Percentiles rank a stretch among this genome's conserved stretches.
Evolutionary conservation across 83 land plant species (phyloP).

Genomic region (Thuja plicata): DNA sequence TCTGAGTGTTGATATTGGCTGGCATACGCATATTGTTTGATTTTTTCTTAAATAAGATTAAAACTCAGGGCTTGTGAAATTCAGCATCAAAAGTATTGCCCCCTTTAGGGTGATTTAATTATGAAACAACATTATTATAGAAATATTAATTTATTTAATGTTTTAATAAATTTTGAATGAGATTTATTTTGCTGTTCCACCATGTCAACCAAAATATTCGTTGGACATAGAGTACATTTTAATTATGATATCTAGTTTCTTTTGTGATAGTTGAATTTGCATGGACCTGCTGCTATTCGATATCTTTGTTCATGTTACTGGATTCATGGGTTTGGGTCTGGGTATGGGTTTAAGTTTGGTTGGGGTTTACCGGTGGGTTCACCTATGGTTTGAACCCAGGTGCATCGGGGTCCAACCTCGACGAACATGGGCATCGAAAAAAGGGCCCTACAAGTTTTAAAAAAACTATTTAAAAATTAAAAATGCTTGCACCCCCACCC

Average conservation of each 20-base stretch:
- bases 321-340: too few relatives aligned
- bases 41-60: background rate
- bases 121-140: background rate
- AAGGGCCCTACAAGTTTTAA: too few relatives aligned
- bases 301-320: too few relatives aligned
- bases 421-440: too few relatives aligned
- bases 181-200: background rate
- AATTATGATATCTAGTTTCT: background rate
- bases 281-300: background rate
- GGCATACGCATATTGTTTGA: background rate
- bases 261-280: background rate
- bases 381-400: too few relatives aligned
- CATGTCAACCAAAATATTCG: background rate
- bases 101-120: background rate
- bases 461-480: too few relatives aligned
- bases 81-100: background rate
- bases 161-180: background rate
- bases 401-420: too few relatives aligned
- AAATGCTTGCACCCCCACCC: too few relatives aligned
- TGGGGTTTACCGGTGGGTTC: too few relatives aligned
- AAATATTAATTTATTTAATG: background rate
- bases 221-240: background rate
- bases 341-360: too few relatives aligned
- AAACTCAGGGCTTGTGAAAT: background rate
- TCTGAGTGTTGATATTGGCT: background rate